Evolutionary conservation across 352 stramenopile genomes (phyloP), one percentile per base, ranked within the genome.

Genomic region (Phytophthora idaei): DNA sequence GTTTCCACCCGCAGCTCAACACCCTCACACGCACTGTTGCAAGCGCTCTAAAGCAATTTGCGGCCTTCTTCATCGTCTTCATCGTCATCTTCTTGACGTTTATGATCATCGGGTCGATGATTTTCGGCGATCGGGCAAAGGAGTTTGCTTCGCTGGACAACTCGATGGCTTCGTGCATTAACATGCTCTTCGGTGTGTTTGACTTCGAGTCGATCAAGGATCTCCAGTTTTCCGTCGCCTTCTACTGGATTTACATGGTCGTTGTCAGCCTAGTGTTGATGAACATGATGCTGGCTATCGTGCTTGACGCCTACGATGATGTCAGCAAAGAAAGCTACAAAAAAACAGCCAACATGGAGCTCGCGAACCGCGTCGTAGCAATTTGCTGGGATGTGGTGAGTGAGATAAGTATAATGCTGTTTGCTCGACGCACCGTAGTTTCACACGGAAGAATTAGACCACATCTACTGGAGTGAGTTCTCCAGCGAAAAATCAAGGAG

Each of bases 251-350:
- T n/a, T 86, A 85, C 65, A 87, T 91, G 71, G 55, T 91, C 42
- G 66, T 89, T 5, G 78, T 87, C 50, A 82, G 72, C 25, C 69
- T 91, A 17, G 67, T 91, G 28, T 67, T 91, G 39, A 81, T 91
- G 70, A 91, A 87, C 69, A 89, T 91, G 74, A 89, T 89, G 76
- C 67, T 91, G 17, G 82, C 80, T 46, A 91, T 91, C 47, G 80
- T 91, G 4, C 59, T 91, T 25, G 78, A 87, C 27, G 71, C 80
- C n/a, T 91, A 87, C 63, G 69, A 60, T 5, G 60, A 83, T 47
- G 78, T 89, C 28, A 82, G 64, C 14, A 63, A 67, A 9, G 67
- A 82, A 8, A 71, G 60, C 31, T 76, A 76, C 9, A 71, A 69
- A 11, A 71, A 60, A 12, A 61, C 50, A 10, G 58, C 57, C 11